These are phyloP conservation scores for Penicillium macrosclerotiorum DNA, from an alignment of 495 filamentous ascomycete species.

Conservation along the genomic window DNA sequence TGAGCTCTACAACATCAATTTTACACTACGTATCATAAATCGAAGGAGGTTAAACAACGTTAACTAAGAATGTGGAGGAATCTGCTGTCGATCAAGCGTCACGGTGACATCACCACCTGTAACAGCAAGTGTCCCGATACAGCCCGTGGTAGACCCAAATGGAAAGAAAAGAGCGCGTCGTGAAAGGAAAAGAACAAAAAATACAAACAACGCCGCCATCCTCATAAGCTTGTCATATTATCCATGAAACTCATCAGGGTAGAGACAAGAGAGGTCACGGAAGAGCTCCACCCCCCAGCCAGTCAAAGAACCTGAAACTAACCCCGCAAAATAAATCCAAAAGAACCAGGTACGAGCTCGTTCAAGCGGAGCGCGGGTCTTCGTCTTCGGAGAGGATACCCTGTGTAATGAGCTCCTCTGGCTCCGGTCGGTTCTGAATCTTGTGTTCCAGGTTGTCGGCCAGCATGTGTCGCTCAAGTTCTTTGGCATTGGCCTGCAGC, in stretches of 20 bases:
- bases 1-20: too few species aligned
- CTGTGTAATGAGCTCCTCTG: slow-evolving; percentile 71
- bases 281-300: neutral
- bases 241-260: neutral
- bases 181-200: neutral
- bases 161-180: neutral
- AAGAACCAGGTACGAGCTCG: too few species aligned
- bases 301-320: neutral
- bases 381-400: slow-evolving; percentile 70
- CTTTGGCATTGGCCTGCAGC: slow-evolving; percentile 71
- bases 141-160: neutral
- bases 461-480: slow-evolving; percentile 82
- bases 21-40: neutral
- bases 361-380: slow-evolving; percentile 34
- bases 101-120: slow-evolving; percentile 28
- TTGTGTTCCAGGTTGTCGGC: slow-evolving; percentile 81
- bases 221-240: slow-evolving; percentile 8
- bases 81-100: slow-evolving; percentile 10
- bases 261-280: neutral
- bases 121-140: neutral
- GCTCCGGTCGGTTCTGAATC: slow-evolving; percentile 69
- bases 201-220: slow-evolving; percentile 5
- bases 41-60: neutral
- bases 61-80: slow-evolving; percentile 6
- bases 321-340: neutral